phyloP scores from a whole-genome alignment of 2,329 filamentous ascomycete genomes.

The Aspergillus tubingensis region DNA sequence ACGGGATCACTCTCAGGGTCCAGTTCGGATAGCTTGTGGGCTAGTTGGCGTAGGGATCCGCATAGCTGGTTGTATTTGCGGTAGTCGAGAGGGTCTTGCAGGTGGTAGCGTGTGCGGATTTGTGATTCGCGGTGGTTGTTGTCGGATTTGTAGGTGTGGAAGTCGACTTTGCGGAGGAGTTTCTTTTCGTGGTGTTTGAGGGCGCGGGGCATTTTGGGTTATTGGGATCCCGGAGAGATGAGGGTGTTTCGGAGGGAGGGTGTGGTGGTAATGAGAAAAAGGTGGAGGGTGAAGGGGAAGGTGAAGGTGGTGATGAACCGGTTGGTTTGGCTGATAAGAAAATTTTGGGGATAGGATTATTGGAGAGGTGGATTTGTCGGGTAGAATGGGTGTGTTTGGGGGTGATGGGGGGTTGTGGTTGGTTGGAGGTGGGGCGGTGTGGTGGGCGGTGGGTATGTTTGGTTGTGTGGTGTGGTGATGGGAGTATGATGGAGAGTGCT shows the following conservation, averaged over 20 bases:
- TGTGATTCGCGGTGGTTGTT: conserved; percentile 78
- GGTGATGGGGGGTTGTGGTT: background rate
- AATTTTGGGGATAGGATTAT: conserved; percentile 3
- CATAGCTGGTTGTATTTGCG: conserved; percentile 67
- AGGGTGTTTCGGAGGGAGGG: background rate
- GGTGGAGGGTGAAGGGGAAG: background rate
- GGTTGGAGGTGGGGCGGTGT: background rate
- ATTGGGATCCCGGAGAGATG: background rate
- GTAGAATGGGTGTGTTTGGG: background rate
- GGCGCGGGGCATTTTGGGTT: conserved; percentile 77
- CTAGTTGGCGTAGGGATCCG: conserved; percentile 83
- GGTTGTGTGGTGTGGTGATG: background rate
- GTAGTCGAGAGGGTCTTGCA: conserved; percentile 88
- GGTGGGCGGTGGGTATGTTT: background rate
- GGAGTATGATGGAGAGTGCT: too few species aligned
- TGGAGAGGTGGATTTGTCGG: background rate
- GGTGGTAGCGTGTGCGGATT: conserved; percentile 82
- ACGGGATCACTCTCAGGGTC: conserved; percentile 74
- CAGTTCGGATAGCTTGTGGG: conserved; percentile 81
- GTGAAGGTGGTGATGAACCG: background rate
- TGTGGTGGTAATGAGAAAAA: background rate
- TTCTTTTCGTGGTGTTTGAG: conserved; percentile 97
- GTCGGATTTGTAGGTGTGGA: conserved; percentile 90
- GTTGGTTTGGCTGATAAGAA: background rate
- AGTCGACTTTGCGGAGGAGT: conserved; percentile 87